A percentile compares a stretch with the other conserved stretches of the same genome.
Evolutionary conservation across 352 stramenopile species (phyloP).

Genomic region (Phytopythium litorale): DNA sequence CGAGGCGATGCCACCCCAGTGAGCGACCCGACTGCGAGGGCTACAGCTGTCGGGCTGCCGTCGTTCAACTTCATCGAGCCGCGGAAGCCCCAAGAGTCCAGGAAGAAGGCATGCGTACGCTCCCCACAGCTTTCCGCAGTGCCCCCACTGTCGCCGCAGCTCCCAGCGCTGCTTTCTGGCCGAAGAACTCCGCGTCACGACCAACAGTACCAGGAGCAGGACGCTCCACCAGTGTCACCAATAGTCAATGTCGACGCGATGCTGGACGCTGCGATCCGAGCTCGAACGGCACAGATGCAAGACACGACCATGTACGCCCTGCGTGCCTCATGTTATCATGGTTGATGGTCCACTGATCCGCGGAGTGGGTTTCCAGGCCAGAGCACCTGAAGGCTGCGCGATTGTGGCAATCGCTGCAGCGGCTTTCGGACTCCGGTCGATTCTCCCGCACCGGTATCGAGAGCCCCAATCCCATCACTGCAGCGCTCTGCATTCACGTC

Average conservation of each 20-base stretch:
- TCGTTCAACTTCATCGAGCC: slow-evolving; percentile 69
- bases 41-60: slow-evolving; percentile 35
- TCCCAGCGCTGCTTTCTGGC: not conserved
- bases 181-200: not conserved
- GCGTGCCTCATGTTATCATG: not conserved
- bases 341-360: not conserved
- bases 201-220: not conserved
- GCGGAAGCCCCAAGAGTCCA: slow-evolving; percentile 2
- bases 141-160: not conserved
- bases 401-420: slow-evolving; percentile 54
- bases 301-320: slow-evolving; percentile 15
- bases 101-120: slow-evolving; percentile 1
- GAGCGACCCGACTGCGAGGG: slow-evolving; percentile 12
- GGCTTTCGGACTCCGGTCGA: slow-evolving; percentile 51
- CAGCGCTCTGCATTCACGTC: slow-evolving; percentile 48
- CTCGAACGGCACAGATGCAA: slow-evolving; percentile 14
- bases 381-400: slow-evolving; percentile 48
- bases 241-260: slow-evolving; percentile 11
- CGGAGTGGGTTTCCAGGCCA: not conserved
- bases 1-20: not conserved
- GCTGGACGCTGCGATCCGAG: slow-evolving; percentile 14
- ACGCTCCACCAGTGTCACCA: not conserved
- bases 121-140: not conserved
- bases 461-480: slow-evolving; percentile 50
- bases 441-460: slow-evolving; percentile 24